Evolutionary conservation across 306 rosid species (phyloP).

Genomic region (Cicer yamashitae): DNA sequence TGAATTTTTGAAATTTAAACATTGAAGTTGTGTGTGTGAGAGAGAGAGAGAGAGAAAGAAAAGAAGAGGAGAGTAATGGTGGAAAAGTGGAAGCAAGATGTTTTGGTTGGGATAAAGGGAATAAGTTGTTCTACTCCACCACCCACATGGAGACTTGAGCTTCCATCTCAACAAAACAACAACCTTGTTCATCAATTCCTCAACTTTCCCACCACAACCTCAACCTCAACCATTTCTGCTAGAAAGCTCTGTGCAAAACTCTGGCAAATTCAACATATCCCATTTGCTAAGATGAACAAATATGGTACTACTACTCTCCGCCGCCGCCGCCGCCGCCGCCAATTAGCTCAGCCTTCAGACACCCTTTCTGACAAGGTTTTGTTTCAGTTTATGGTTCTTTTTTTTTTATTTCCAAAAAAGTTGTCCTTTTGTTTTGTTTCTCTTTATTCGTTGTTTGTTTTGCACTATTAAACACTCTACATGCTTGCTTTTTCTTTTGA

Average conservation of each 20-base stretch:
- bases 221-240: slow-evolving; percentile 58
- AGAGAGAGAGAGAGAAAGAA: slow-evolving; percentile 12
- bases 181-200: slow-evolving; percentile 53
- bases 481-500: neutral
- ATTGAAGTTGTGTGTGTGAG: neutral
- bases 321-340: slow-evolving; percentile 48
- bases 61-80: slow-evolving; percentile 52
- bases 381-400: neutral
- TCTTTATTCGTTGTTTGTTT: neutral
- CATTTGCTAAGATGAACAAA: slow-evolving; percentile 54
- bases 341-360: slow-evolving; percentile 45
- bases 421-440: neutral
- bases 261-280: slow-evolving; percentile 63
- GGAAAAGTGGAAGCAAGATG: slow-evolving; percentile 58
- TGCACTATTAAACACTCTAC: neutral
- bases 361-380: slow-evolving; percentile 55
- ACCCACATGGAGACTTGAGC: slow-evolving; percentile 78
- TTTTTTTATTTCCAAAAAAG: neutral
- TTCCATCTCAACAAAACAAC: slow-evolving; percentile 39
- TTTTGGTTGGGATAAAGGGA: slow-evolving; percentile 61
- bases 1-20: slow-evolving; percentile 27
- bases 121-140: slow-evolving; percentile 74
- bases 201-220: slow-evolving; percentile 33
- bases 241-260: slow-evolving; percentile 78
- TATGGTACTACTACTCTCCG: slow-evolving; percentile 38